phyloP scores from a whole-genome alignment of 345 rosid species.

The Populus deltoides region DNA sequence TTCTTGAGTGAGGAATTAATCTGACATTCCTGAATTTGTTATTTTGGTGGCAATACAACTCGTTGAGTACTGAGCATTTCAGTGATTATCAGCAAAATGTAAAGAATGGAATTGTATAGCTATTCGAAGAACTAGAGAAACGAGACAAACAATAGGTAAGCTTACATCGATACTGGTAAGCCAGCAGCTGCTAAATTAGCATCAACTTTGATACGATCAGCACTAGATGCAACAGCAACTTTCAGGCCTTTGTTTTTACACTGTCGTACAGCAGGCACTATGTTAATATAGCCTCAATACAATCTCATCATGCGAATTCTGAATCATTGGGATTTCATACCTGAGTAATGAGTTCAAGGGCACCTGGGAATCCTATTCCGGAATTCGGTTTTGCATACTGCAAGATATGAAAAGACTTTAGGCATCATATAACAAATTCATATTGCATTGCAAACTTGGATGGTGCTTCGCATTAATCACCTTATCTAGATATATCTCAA shows the following conservation, averaged over 20 bases:
- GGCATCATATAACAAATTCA: not conserved
- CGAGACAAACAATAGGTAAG: not conserved
- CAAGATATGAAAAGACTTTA: constrained; percentile 12
- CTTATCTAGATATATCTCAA: constrained; percentile 89
- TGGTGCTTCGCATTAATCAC: constrained; percentile 28
- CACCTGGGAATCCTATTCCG: constrained; percentile 93
- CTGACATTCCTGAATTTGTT: not conserved
- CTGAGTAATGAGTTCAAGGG: constrained; percentile 83
- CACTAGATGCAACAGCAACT: constrained; percentile 96
- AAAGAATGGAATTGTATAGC: not conserved
- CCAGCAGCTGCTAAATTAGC: constrained; percentile 94
- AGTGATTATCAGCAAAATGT: not conserved
- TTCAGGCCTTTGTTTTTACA: constrained; percentile 84
- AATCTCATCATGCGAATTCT: constrained; percentile 1
- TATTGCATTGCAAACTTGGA: constrained; percentile 5
- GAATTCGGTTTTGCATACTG: constrained; percentile 94
- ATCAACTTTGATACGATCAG: constrained; percentile 92
- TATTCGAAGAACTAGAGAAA: not conserved
- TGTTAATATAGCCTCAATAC: not conserved
- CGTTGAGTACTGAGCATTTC: not conserved
- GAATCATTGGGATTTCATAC: constrained; percentile 28
- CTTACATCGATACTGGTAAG: constrained; percentile 65
- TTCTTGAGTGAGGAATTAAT: too few relatives aligned
- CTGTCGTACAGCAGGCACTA: constrained; percentile 32
- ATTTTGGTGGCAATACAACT: not conserved